Base-by-base conservation (phyloP, 768 basidiomycete genomes). In the Lentinula sp. region DNA sequence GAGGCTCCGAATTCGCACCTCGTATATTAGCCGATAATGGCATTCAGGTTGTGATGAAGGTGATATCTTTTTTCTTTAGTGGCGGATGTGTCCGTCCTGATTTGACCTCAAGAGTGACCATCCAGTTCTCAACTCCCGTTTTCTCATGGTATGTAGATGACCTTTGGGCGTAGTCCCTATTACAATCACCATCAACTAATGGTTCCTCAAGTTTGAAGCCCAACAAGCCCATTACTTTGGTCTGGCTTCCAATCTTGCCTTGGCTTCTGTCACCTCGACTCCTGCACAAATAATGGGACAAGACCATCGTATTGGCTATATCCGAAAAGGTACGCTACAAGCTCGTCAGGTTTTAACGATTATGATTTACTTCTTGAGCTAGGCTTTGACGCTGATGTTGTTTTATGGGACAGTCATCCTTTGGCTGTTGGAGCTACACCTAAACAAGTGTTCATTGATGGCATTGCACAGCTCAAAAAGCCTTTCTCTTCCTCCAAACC, bases 401-500 rank as follows among this genome's bases (percentile, higher is more conserved):
- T 92, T 16, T 66, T 91, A 2, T 89, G 87, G 87, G 87, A 89
- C 66, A 84, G 82, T 37, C 90, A 92, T 71, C 92, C 92, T 1
- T 78, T 95, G 15, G 76, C 84, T 0, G 75, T 94, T 9, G 90
- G 90, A 20, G 90, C 91, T 23, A 86, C 90, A 0, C 91, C 91
- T 4, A 78, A 80, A 53, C 91, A 93, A 74, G 90, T 91, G 6
- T 92, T 81, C 73, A 91, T 94, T 62, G 93, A 95, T 65, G 93
- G 92, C 3, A 87, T 94, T 61, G 68, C 88, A 0, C 93, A 95
- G 66, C 66, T 88, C 3, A 67, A 75, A 45, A 66, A 72, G 8
- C 82, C 85, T 0, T 68, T 77, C 60, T 65, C 78, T 13, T 70
- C 28, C 4, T 60, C 72, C 57, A 93, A 93, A 69, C 83, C 88